Evolutionary conservation across 306 rosid species (phyloP), one percentile per base, ranked within the genome.

Genomic region (Lathyrus tuberosus): DNA sequence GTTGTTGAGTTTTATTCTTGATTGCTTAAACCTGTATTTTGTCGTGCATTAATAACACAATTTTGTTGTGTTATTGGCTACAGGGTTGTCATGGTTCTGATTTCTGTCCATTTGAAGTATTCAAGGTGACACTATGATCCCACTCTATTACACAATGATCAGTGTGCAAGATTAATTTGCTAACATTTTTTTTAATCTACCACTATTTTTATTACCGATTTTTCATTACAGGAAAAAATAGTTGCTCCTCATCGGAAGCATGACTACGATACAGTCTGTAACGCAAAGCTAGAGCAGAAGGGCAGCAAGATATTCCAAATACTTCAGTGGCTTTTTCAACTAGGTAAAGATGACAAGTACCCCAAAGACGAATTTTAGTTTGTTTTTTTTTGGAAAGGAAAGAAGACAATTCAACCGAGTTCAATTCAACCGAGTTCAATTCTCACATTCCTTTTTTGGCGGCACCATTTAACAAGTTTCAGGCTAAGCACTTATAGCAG

Each of bases 1-100:
- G 20, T 60, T 66, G 69, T 46, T 48, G 47, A 58, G 30, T 35
- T 67, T 24, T 17, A 67, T 38, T 62, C 31, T 33, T 68, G 59
- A 35, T 64, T 44, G 61, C 51, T 64, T 61, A 59, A 52, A 69
- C 40, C 54, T 2, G 15, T 68, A 63, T 51, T 42, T 33, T 49
- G 60, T 13, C 51, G 49, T 41, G 12, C 48, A 46, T 75, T 53
- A 48, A 12, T 57, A n/a, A 44, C 70, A 2, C 8, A 8, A 10
- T 65, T 57, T 40, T 46, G 52, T 47, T 49, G 59, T 73, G 73
- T 31, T 40, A 70, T 75, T 15, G 16, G 76, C 46, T 42, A 28
- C 80, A 94, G 98, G 98, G 92, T 67, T 94, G 98, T 76, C 82
- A 69, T 49, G 89, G 87, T 48, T 88, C 81, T 26, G 88, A 87